These are phyloP conservation scores for Alternaria sp. DNA, from an alignment of 2,329 filamentous ascomycete genomes.

Conservation along the genomic window DNA sequence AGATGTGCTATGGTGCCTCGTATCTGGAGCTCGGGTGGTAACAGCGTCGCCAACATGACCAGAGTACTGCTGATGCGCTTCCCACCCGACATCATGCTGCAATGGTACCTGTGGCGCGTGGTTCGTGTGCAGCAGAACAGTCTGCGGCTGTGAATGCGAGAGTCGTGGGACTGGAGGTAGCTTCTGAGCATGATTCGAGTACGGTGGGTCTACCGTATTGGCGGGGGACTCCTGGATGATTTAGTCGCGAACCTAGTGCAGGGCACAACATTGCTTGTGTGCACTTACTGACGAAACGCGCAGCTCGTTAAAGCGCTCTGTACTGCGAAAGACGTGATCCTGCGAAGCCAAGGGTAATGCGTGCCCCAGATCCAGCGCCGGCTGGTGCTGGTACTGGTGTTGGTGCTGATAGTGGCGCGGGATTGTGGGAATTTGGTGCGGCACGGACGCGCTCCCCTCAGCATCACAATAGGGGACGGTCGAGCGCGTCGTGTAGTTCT, in stretches of 20 bases:
- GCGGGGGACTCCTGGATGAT: conserved; percentile 26
- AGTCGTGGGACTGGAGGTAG: conserved; percentile 29
- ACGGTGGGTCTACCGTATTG: conserved; percentile 31
- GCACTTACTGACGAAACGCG: conserved; percentile 32
- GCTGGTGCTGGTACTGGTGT: conserved; percentile 18
- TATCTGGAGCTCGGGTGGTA: conserved; percentile 11
- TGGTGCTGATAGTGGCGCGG: conserved; percentile 23
- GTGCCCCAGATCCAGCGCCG: conserved; percentile 1
- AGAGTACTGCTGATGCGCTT: conserved; percentile 20
- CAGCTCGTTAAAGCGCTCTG: conserved; percentile 26
- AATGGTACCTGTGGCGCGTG: conserved; percentile 20
- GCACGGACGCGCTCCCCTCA: conserved; percentile 18
- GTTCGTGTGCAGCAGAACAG: conserved; percentile 21
- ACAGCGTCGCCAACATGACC: conserved; percentile 21
- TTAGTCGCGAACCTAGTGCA: conserved; percentile 28
- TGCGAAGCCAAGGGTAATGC: conserved; percentile 14
- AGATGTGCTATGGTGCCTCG: conserved; percentile 18
- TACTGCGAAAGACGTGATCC: conserved; percentile 15
- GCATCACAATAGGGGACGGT: conserved; percentile 25
- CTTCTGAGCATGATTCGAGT: conserved; percentile 25
- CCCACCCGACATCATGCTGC: conserved; percentile 28
- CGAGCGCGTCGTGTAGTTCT: conserved; percentile 25
- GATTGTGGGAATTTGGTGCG: conserved; percentile 12
- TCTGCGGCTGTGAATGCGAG: conserved; percentile 24
- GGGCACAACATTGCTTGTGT: conserved; percentile 10